phyloP scores from a whole-genome alignment of 2,329 filamentous ascomycete species.

The Orbilia oligospora region DNA sequence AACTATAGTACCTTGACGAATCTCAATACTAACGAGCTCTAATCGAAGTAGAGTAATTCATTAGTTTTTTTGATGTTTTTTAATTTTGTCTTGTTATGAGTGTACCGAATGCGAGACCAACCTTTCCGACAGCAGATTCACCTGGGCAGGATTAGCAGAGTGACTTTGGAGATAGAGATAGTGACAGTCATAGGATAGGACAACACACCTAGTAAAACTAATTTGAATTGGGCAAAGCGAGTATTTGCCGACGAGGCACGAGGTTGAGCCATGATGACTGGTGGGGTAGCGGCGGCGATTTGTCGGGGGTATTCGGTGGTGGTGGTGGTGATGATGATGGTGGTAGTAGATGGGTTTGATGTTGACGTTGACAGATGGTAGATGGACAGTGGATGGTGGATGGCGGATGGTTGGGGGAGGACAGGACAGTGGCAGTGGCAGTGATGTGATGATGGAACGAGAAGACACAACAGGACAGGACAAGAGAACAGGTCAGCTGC shows the following conservation, averaged over 20 bases:
- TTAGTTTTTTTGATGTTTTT: not conserved
- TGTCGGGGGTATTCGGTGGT: slow-evolving; percentile 11
- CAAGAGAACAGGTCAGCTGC: not conserved
- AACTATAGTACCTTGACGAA: slow-evolving; percentile 85
- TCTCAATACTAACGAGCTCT: slow-evolving; percentile 97
- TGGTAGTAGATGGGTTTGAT: not conserved
- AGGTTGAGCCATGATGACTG: slow-evolving; percentile 65
- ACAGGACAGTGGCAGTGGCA: too few relatives aligned
- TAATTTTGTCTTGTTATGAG: not conserved
- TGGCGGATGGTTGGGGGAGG: slow-evolving; percentile 12
- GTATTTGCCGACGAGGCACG: slow-evolving; percentile 86
- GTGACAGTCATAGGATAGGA: slow-evolving; percentile 4
- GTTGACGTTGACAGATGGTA: not conserved
- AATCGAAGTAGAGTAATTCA: slow-evolving; percentile 29
- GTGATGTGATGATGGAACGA: slow-evolving; percentile 25
- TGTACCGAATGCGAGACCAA: slow-evolving; percentile 66
- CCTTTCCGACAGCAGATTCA: slow-evolving; percentile 99
- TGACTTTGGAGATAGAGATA: slow-evolving; percentile 16
- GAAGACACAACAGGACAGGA: slow-evolving; percentile 5
- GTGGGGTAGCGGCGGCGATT: not conserved
- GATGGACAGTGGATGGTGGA: not conserved
- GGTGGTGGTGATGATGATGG: slow-evolving; percentile 4
- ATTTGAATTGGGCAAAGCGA: slow-evolving; percentile 98
- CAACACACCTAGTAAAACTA: slow-evolving; percentile 87
- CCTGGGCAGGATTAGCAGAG: slow-evolving; percentile 72